Evolutionary conservation across 108 stramenopile species (phyloP).

Genomic region (Poteriospumella lacustris): DNA sequence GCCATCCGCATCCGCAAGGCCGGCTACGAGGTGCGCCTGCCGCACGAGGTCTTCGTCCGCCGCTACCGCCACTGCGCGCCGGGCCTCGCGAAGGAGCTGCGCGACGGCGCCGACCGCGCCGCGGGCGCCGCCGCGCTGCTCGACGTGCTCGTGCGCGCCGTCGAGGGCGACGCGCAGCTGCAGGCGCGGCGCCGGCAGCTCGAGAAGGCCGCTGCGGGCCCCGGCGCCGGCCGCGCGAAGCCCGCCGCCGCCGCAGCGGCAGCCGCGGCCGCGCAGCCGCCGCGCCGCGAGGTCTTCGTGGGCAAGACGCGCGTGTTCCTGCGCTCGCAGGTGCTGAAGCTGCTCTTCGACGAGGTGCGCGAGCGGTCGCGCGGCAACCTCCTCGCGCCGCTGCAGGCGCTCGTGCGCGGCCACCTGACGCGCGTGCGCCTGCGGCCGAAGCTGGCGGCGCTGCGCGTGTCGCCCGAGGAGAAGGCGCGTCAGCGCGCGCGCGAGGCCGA

Average conservation of each 20-base stretch:
- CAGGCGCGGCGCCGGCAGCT: too few relatives aligned
- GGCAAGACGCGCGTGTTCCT: not conserved
- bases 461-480: too few relatives aligned
- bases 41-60: constrained; percentile 38
- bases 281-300: not conserved
- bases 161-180: too few relatives aligned
- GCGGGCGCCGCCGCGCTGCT: too few relatives aligned
- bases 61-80: constrained; percentile 33
- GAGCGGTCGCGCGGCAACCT: not conserved
- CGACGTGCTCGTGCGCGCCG: too few relatives aligned
- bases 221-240: constrained; percentile 35
- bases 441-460: not conserved
- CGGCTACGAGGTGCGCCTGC: constrained; percentile 47
- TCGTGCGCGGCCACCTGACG: not conserved
- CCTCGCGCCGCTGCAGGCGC: not conserved
- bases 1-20: constrained; percentile 47
- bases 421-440: not conserved
- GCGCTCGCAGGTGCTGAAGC: not conserved
- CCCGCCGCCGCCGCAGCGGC: constrained; percentile 33
- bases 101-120: too few relatives aligned
- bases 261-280: not conserved
- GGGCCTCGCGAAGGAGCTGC: too few relatives aligned
- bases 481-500: not conserved
- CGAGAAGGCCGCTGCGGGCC: too few relatives aligned
- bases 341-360: not conserved